Conservation (phyloP, 306 rosid species). For the Rosa lucieae region DNA sequence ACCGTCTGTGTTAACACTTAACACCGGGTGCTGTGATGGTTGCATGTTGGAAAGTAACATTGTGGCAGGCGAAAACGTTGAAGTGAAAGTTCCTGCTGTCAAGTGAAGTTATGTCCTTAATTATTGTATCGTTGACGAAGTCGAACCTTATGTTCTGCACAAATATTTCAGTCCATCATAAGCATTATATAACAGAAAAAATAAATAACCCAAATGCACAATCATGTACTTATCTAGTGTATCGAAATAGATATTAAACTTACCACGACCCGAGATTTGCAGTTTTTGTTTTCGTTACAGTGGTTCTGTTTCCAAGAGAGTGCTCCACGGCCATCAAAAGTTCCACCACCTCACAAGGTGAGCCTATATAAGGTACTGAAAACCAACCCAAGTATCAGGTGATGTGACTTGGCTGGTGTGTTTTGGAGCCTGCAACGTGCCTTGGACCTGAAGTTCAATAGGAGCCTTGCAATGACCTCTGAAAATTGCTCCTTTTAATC, state of each 20-base stretch:
- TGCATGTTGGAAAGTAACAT: neutral
- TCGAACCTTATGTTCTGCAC: neutral
- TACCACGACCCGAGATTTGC: slow-evolving; percentile 1
- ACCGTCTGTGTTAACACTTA: neutral
- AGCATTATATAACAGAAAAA: neutral
- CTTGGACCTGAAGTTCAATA: slow-evolving; percentile 20
- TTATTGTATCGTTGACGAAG: neutral
- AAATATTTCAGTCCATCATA: neutral
- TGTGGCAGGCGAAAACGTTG: neutral
- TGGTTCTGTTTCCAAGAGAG: slow-evolving; percentile 6
- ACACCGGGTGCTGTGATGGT: neutral
- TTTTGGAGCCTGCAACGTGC: neutral
- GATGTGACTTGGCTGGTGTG: neutral
- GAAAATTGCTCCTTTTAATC: neutral
- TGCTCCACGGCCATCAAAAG: neutral
- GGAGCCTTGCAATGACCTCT: slow-evolving; percentile 44
- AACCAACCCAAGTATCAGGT: neutral
- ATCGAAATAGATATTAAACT: neutral
- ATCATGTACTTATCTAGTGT: neutral
- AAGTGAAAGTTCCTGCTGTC: neutral
- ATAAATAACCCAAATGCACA: neutral
- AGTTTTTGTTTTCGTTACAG: neutral
- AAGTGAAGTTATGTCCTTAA: slow-evolving; percentile 1
- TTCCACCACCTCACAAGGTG: slow-evolving; percentile 1
- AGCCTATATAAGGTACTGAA: neutral